A percentile compares a stretch with the other conserved stretches of the same genome.
Conservation (phyloP, 208 protist genomes). For the Trypanosoma rangeli region DNA sequence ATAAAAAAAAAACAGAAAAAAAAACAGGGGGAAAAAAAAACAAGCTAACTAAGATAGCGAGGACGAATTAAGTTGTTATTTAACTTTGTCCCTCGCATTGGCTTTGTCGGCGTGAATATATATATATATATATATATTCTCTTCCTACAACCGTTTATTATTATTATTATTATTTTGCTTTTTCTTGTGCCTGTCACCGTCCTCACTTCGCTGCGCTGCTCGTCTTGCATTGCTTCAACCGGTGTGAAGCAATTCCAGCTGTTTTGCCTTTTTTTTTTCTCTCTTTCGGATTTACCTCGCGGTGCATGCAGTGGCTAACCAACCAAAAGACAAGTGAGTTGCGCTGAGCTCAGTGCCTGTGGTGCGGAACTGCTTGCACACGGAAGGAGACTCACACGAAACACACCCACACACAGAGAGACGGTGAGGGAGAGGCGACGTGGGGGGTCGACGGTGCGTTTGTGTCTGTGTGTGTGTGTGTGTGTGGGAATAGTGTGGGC, state of each 20-base stretch:
- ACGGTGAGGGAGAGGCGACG: background rate
- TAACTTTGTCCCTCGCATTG: background rate
- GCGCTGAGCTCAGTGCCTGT: too few relatives aligned
- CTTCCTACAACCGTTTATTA: background rate
- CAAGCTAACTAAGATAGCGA: background rate
- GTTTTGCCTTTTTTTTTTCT: too few relatives aligned
- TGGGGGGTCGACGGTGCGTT: background rate
- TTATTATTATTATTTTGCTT: background rate
- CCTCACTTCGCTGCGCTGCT: background rate
- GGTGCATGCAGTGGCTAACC: too few relatives aligned
- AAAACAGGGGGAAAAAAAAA: conserved; percentile 4
- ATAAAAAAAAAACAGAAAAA: conserved; percentile 1
- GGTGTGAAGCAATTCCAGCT: too few relatives aligned
- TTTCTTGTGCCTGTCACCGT: background rate
- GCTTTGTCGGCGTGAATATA: background rate
- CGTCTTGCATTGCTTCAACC: background rate
- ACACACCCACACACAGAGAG: too few relatives aligned
- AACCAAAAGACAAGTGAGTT: too few relatives aligned
- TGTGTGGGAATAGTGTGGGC: background rate
- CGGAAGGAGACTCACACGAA: too few relatives aligned
- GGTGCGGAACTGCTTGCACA: too few relatives aligned
- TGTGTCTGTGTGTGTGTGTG: background rate
- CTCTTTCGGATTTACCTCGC: too few relatives aligned
- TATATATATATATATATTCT: background rate
- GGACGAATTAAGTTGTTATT: background rate